Evolutionary conservation across 306 rosid species (phyloP).

Genomic region (Rosa multiflora): DNA sequence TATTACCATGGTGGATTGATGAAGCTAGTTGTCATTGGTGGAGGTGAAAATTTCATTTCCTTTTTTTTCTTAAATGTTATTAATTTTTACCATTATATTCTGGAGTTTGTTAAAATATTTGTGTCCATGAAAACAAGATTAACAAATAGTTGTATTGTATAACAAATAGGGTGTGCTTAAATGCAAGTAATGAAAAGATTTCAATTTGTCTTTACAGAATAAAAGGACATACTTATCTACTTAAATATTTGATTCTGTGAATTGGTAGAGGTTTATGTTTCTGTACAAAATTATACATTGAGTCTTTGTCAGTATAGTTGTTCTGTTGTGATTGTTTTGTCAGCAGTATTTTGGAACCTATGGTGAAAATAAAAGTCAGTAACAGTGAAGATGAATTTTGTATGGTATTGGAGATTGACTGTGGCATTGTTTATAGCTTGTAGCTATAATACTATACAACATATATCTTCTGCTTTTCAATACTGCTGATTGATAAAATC

Average conservation of each 20-base stretch:
- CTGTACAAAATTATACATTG: background rate
- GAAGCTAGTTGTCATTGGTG: slow-evolving; percentile 97
- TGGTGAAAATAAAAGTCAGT: background rate
- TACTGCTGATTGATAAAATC: background rate
- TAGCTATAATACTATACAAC: background rate
- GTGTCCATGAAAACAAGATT: background rate
- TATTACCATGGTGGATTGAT: slow-evolving; percentile 95
- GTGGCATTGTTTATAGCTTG: background rate
- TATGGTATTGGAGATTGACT: background rate
- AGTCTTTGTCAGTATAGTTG: background rate
- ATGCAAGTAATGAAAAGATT: background rate
- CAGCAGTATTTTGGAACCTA: background rate
- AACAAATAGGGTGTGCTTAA: background rate
- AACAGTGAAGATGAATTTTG: background rate
- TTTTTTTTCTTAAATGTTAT: slow-evolving; percentile 3
- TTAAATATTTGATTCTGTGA: background rate
- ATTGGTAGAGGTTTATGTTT: background rate
- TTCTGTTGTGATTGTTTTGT: background rate
- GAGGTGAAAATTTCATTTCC: slow-evolving; percentile 54
- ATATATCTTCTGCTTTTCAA: background rate
- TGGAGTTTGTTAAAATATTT: background rate
- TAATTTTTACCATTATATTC: slow-evolving; percentile 17
- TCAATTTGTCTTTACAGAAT: background rate
- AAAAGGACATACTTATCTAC: background rate
- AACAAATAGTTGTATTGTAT: background rate